Evolutionary conservation across 106 monocot genomes (phyloP).

Genomic region (Acanthochlamys bracteata): DNA sequence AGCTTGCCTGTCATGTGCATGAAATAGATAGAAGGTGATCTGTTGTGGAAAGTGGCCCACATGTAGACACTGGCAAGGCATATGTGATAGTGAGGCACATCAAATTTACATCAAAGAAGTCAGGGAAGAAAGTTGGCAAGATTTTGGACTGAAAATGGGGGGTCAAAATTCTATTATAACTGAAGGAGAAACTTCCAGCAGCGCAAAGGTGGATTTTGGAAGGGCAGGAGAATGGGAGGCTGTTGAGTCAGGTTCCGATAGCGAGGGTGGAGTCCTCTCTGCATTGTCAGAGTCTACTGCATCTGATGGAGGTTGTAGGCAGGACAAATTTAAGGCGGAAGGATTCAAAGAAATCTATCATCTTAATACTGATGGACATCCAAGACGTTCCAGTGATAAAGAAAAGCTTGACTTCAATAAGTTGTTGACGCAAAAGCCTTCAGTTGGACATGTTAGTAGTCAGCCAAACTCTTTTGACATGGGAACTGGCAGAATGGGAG

Average conservation of each 20-base stretch:
- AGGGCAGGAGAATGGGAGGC: conserved; percentile 22
- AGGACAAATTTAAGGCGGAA: background rate
- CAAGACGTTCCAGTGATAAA: background rate
- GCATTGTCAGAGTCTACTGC: background rate
- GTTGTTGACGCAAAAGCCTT: background rate
- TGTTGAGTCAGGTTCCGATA: conserved; percentile 22
- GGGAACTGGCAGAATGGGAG: conserved; percentile 1
- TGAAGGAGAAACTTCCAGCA: conserved; percentile 1
- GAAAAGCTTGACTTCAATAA: background rate
- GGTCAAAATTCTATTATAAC: conserved; percentile 8
- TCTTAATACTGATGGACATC: background rate
- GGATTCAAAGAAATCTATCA: background rate
- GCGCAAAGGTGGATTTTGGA: conserved; percentile 1
- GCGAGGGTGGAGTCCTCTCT: conserved; percentile 14
- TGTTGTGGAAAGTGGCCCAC: conserved; percentile 72
- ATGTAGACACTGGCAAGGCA: conserved; percentile 47
- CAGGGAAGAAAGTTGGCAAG: conserved; percentile 49
- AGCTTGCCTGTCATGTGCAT: background rate
- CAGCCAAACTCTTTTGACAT: background rate
- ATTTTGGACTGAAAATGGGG: conserved; percentile 18
- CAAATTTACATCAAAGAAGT: conserved; percentile 51
- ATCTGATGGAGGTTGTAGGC: background rate
- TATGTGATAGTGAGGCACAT: conserved; percentile 58
- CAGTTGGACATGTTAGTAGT: background rate
- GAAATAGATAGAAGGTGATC: conserved; percentile 55